phyloP scores from a whole-genome alignment of 768 basidiomycete genomes.

The Serendipita indica region DNA sequence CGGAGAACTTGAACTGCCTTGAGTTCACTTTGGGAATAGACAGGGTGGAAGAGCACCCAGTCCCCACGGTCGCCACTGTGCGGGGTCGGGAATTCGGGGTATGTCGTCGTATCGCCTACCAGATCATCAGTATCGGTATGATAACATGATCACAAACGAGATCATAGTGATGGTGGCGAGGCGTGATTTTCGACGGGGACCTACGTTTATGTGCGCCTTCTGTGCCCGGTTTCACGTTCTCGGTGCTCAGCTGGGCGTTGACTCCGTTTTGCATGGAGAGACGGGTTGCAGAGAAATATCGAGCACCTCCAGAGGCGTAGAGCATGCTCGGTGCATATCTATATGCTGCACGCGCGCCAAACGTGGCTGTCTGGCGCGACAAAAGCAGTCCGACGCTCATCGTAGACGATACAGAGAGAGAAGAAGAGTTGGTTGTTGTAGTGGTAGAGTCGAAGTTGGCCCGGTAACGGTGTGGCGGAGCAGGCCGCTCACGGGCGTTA shows the following conservation, averaged over 20 bases:
- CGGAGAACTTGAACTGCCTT: conserved; percentile 58
- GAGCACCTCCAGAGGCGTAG: neutral
- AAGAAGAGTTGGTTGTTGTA: neutral
- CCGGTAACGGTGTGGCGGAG: too few species aligned
- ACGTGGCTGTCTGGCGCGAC: neutral
- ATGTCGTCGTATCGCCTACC: neutral
- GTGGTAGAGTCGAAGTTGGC: too few species aligned
- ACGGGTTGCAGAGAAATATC: neutral
- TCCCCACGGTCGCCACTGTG: conserved; percentile 15
- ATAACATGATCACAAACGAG: too few species aligned
- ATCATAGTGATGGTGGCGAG: too few species aligned
- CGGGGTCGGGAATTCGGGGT: neutral
- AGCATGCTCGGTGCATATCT: neutral
- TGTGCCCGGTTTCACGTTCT: neutral
- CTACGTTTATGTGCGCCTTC: neutral
- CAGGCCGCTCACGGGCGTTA: too few species aligned
- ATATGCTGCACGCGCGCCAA: neutral
- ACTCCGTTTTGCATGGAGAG: neutral
- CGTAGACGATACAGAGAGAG: neutral
- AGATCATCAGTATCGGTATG: neutral
- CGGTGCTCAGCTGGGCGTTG: neutral
- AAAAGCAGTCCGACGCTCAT: neutral
- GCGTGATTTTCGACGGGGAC: neutral
- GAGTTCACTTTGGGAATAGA: conserved; percentile 64
- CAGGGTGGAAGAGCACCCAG: conserved; percentile 90